A percentile compares a stretch with the other conserved stretches of the same genome.
Evolutionary conservation across 352 stramenopile genomes (phyloP).

Genomic region (Globisporangium spiculum): DNA sequence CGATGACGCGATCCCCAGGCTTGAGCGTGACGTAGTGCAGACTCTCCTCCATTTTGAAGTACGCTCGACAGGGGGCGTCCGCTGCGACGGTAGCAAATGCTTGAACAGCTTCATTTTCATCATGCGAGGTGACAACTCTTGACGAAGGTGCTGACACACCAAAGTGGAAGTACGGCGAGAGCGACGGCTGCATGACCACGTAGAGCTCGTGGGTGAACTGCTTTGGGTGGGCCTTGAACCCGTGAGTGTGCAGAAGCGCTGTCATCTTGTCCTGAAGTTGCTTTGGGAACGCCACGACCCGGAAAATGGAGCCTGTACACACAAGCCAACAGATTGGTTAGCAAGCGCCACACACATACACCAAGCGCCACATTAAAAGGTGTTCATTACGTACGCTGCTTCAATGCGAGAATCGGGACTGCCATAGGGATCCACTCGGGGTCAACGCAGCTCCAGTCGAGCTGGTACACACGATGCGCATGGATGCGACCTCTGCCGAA

Average conservation of each 20-base stretch:
- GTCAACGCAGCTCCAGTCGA: conserved; percentile 41
- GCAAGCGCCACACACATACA: not conserved
- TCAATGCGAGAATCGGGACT: conserved; percentile 6
- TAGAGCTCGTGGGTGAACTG: conserved; percentile 45
- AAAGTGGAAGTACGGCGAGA: conserved; percentile 36
- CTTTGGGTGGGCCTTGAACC: conserved; percentile 37
- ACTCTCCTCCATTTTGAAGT: conserved; percentile 56
- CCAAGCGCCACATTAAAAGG: not conserved
- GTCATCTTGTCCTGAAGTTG: conserved; percentile 35
- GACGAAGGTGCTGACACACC: conserved; percentile 21
- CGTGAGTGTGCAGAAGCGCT: conserved; percentile 27
- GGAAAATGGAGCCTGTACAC: conserved; percentile 17
- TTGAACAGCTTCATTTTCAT: not conserved
- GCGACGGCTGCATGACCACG: conserved; percentile 27
- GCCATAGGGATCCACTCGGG: conserved; percentile 36
- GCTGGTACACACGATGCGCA: conserved; percentile 49
- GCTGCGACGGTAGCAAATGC: conserved; percentile 19
- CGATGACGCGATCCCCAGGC: conserved; percentile 29
- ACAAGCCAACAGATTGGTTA: not conserved
- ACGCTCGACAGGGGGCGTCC: conserved; percentile 44
- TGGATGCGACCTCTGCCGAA: conserved; percentile 36
- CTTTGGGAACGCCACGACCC: conserved; percentile 37
- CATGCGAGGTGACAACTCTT: not conserved
- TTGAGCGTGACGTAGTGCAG: conserved; percentile 24
- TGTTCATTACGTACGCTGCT: not conserved